Base-by-base conservation (phyloP, 2,329 filamentous ascomycete genomes). In the Orbilia javanica region DNA sequence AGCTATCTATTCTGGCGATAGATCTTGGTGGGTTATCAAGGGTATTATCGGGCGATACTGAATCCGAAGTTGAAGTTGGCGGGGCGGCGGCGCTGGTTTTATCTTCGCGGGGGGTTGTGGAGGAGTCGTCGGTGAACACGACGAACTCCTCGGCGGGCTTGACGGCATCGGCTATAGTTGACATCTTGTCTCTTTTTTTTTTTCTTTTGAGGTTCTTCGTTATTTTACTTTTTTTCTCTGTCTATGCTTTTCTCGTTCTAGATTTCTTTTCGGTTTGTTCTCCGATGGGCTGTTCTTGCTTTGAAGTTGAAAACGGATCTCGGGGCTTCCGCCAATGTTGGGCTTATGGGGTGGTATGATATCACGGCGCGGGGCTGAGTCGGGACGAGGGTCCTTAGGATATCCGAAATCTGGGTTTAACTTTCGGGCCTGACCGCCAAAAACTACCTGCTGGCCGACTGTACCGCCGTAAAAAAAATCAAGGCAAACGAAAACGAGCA, bases 361-460 rank as follows among this genome's bases (percentile, higher is more conserved):
- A 77, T 77, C 73, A 77, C 66, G 44, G 73, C 73, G 73, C 60
- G 73, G 73, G 73, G 73, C 73, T 65, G 73, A 77, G 73, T 66
- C 67, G 73, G 67, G 60, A 65, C 29, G 60, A 53, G 31, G 57
- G 22, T 25, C 25, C 20, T 53, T 53, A 31, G 48, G 60, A 34
- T 64, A 65, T 63, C 73, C 73, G 73, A 69, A 46, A 60, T 65
- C 36, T 65, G 55, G 18, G 8, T 48, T 31, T 34, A 42, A 42
- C 39, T n/a, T 36, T 36, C 34, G 34, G 29, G 34, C 34, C 34
- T 15, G 36, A 39, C 13, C 36, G 36, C 13, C 4, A n/a, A 39
- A 39, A 6, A 36, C 20, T 57, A 57, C 13, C 10, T 8, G 18
- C 22, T 57, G 25, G 62, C 36, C 39, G 57, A 25, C 50, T 27